These are phyloP conservation scores for Xylaria acuta DNA, from an alignment of 495 filamentous ascomycete species.

Conservation along the genomic window DNA sequence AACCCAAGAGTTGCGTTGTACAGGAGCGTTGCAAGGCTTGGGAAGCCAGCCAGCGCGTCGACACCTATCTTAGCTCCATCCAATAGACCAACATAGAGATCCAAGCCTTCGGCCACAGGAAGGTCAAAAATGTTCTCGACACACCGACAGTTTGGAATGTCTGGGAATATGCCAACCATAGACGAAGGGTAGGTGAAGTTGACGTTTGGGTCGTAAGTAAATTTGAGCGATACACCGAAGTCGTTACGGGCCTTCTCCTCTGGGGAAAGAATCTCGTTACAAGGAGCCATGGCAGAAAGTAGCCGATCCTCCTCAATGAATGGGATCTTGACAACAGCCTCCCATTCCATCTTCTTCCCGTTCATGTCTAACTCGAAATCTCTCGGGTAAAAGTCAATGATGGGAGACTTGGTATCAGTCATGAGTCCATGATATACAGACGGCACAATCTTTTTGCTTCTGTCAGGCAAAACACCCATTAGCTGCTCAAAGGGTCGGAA, in stretches of 20 bases:
- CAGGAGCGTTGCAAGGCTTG: slow-evolving; percentile 81
- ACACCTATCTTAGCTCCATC: slow-evolving; percentile 85
- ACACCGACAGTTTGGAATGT: slow-evolving; percentile 85
- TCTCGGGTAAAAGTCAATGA: slow-evolving; percentile 97
- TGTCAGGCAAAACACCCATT: slow-evolving; percentile 97
- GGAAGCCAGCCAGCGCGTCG: slow-evolving; percentile 88
- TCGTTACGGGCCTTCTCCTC: slow-evolving; percentile 83
- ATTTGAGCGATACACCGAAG: slow-evolving; percentile 92
- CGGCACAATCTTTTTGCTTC: slow-evolving; percentile 96
- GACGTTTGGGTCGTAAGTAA: slow-evolving; percentile 78
- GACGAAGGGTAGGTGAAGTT: slow-evolving; percentile 86
- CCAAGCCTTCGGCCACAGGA: slow-evolving; percentile 87
- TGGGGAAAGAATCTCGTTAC: slow-evolving; percentile 74
- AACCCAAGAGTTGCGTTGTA: slow-evolving; percentile 81
- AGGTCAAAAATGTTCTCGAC: slow-evolving; percentile 95
- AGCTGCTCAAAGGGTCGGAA: slow-evolving; percentile 95
- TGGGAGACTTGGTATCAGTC: slow-evolving; percentile 89
- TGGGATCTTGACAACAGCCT: slow-evolving; percentile 97
- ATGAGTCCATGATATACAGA: slow-evolving; percentile 87
- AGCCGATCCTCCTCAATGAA: slow-evolving; percentile 94
- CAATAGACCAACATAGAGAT: slow-evolving; percentile 83
- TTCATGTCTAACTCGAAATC: slow-evolving; percentile 99
- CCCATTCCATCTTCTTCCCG: slow-evolving; percentile 99
- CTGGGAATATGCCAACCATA: slow-evolving; percentile 88
- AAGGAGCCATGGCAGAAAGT: slow-evolving; percentile 82